Evolutionary conservation across 495 filamentous ascomycete species (phyloP).

Genomic region (Xylaria longipes): DNA sequence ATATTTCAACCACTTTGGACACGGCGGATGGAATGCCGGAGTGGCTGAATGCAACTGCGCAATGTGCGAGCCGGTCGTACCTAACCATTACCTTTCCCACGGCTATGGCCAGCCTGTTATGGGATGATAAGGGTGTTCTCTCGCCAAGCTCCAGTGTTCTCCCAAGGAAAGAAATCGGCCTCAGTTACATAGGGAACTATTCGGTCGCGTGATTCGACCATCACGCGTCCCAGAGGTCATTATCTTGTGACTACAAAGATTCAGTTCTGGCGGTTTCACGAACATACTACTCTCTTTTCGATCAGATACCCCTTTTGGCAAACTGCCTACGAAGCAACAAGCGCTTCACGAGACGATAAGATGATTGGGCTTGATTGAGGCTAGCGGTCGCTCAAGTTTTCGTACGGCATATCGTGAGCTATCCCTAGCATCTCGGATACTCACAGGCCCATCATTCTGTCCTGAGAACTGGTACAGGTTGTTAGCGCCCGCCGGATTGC

Average conservation of each 20-base stretch:
- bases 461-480: background rate
- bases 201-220: background rate
- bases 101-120: constrained; percentile 71
- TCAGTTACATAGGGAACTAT: background rate
- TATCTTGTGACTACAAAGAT: constrained; percentile 28
- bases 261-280: constrained; percentile 35
- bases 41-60: constrained; percentile 70
- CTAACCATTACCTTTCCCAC: constrained; percentile 57
- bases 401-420: background rate
- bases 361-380: background rate
- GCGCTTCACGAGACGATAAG: background rate
- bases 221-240: background rate
- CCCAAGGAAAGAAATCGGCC: background rate
- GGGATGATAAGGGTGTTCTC: constrained; percentile 48
- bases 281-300: constrained; percentile 39
- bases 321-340: constrained; percentile 6
- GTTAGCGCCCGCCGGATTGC: background rate
- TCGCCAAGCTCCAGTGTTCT: background rate
- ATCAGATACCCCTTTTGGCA: constrained; percentile 40
- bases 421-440: background rate
- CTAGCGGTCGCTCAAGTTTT: background rate
- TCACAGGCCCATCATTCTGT: background rate
- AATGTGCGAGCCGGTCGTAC: constrained; percentile 64
- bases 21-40: constrained; percentile 64
- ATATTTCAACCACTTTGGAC: constrained; percentile 62